phyloP scores from a whole-genome alignment of 2,329 filamentous ascomycete species.

The Diaporthe sp. region DNA sequence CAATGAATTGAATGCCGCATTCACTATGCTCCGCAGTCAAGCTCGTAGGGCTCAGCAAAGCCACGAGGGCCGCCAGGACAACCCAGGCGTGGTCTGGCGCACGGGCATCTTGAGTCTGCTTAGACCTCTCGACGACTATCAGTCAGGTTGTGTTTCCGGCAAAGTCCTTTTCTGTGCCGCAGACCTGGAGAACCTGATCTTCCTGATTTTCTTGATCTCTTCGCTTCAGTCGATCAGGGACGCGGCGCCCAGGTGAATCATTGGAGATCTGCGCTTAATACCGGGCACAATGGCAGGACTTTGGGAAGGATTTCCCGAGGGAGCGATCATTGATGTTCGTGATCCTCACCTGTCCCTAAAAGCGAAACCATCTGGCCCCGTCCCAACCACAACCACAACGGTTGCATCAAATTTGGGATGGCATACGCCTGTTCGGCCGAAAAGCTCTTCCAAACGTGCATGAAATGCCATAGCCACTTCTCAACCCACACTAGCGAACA shows the following conservation, averaged over 20 bases:
- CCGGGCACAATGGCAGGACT: background rate
- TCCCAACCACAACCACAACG: constrained; percentile 22
- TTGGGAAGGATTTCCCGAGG: background rate
- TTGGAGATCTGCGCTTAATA: background rate
- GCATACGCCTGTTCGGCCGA: constrained; percentile 20
- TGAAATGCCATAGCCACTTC: constrained; percentile 25
- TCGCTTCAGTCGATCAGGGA: constrained; percentile 23
- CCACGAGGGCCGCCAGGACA: background rate
- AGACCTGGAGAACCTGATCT: constrained; percentile 5
- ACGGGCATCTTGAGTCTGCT: constrained; percentile 6
- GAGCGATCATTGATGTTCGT: constrained; percentile 12
- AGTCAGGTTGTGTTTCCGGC: background rate
- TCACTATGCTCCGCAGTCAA: background rate
- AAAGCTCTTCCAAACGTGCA: constrained; percentile 12
- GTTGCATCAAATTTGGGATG: constrained; percentile 33
- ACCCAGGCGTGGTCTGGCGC: background rate
- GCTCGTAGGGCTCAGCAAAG: constrained; percentile 18
- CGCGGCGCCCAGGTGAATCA: background rate
- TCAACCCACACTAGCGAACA: constrained; percentile 34
- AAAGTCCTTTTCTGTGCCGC: background rate
- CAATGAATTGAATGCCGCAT: background rate
- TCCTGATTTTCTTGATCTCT: constrained; percentile 7
- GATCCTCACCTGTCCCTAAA: constrained; percentile 3
- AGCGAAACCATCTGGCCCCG: constrained; percentile 11
- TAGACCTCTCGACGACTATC: background rate